Evolutionary conservation across 345 rosid species (phyloP).

Genomic region (Lepidium sativum): DNA sequence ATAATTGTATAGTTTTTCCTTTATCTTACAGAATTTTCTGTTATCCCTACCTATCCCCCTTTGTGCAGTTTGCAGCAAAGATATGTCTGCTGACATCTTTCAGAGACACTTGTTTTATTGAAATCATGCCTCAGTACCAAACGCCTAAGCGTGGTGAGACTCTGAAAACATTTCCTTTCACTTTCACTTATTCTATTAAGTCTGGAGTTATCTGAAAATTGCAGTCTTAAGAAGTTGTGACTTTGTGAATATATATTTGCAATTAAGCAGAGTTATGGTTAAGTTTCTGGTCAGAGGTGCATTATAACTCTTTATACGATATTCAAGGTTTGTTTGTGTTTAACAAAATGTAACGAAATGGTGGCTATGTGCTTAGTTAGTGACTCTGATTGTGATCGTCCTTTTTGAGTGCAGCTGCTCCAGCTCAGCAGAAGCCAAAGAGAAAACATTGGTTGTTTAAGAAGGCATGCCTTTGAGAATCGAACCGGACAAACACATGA

Average conservation of each 20-base stretch:
- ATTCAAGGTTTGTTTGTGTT: slow-evolving; percentile 48
- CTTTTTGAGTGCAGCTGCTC: slow-evolving; percentile 45
- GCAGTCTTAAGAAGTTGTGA: slow-evolving; percentile 7
- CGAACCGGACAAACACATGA: neutral
- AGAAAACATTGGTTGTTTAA: slow-evolving; percentile 95
- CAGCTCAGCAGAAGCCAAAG: slow-evolving; percentile 58
- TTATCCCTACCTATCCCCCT: neutral
- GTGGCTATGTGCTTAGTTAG: slow-evolving; percentile 1
- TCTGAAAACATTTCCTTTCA: neutral
- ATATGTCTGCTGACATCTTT: slow-evolving; percentile 93
- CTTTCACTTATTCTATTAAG: neutral
- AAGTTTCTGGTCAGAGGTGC: slow-evolving; percentile 98
- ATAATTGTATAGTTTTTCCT: neutral
- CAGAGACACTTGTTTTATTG: slow-evolving; percentile 88
- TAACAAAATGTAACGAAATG: neutral
- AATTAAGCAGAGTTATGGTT: slow-evolving; percentile 82
- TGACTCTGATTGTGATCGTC: slow-evolving; percentile 1
- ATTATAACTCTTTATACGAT: slow-evolving; percentile 88
- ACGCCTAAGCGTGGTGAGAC: slow-evolving; percentile 65
- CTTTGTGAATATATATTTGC: neutral
- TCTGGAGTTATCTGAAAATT: neutral
- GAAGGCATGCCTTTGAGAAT: slow-evolving; percentile 6
- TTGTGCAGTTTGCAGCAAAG: slow-evolving; percentile 82
- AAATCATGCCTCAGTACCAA: slow-evolving; percentile 60
- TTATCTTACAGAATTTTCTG: neutral